phyloP scores from a whole-genome alignment of 768 basidiomycete genomes.

The Lentinus tigrinus region DNA sequence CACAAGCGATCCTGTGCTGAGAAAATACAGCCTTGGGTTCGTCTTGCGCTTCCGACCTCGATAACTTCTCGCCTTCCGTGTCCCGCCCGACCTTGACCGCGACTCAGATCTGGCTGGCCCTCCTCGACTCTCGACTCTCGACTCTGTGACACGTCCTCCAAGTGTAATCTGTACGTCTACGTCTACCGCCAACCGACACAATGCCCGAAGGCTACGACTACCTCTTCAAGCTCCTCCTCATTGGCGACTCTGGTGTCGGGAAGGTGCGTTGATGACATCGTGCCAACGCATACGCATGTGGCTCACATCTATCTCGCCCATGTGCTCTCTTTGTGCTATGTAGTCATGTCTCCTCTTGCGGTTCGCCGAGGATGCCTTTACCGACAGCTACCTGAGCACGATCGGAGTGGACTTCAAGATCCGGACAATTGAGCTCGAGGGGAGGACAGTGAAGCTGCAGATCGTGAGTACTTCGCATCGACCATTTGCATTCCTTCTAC shows the following conservation, averaged over 20 bases:
- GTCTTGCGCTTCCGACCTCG: too few relatives aligned
- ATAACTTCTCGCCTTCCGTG: too few relatives aligned
- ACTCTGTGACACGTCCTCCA: background rate
- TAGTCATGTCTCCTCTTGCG: constrained; percentile 91
- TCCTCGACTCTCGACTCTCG: too few relatives aligned
- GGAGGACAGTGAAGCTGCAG: constrained; percentile 97
- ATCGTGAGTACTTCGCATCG: constrained; percentile 73
- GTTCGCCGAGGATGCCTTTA: constrained; percentile 96
- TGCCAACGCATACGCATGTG: background rate
- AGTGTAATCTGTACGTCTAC: background rate
- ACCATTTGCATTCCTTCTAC: background rate
- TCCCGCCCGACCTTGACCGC: too few relatives aligned
- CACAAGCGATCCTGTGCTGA: too few relatives aligned
- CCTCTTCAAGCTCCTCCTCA: constrained; percentile 93
- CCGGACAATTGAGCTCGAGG: constrained; percentile 96
- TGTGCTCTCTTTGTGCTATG: constrained; percentile 19
- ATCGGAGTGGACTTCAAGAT: constrained; percentile 99
- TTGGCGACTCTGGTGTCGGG: constrained; percentile 93
- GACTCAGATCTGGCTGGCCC: too few relatives aligned
- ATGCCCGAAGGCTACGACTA: constrained; percentile 87
- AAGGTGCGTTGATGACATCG: constrained; percentile 50
- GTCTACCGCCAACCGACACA: background rate
- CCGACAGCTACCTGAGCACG: constrained; percentile 95
- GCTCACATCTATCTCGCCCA: background rate
- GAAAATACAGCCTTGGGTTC: too few relatives aligned